Base-by-base conservation (phyloP, 1,284 basidiomycete genomes). In the Trametes pubescens region DNA sequence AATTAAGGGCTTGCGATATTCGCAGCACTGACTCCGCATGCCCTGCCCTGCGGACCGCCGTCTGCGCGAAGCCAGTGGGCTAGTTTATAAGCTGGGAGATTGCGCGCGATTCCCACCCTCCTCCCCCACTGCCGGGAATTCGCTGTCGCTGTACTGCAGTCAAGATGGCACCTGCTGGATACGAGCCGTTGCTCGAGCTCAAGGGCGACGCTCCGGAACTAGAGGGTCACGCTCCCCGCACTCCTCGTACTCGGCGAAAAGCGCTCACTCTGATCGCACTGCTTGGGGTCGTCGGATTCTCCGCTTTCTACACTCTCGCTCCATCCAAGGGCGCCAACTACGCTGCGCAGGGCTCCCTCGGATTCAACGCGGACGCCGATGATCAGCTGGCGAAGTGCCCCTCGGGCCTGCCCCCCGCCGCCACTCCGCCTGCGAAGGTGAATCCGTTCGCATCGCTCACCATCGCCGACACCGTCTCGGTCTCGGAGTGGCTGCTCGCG, bases 371-470 rank as follows among this genome's bases (percentile, higher is more conserved):
- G 2, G 61, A 44, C 40, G 24, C 21, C 3, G 61, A 34, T 4
- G 66, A 68, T 40, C 59, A 58, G 3, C 55, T 79, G 21, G 65
- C 69, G 38, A 73, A 76, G 52, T 85, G 83, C 59, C 69, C 72
- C 5, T 68, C 80, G 8, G 66, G 68, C 22, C 55, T 71, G 14
- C 76, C 78, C 11, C 78, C 70, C 13, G 55, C 65, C 9, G 82
- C 82, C 0, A 71, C 70, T 0, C 77, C 82, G 8, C 83, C 84
- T 4, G 78, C 79, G 3, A 78, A 78, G 1, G 61, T 75, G 51
- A 86, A 86, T 61, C 74, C 80, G 4, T 86, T 84, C 83, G 76
- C 81, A 10, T 79, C 82, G 9, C 78, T 86, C 51, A 78, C 79
- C 9, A 59, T 82, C 35, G 55, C 71, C 2, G 85, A 88, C 66